Percentiles rank a stretch among this genome's conserved stretches.
Evolutionary conservation across 163 green algal genomes (phyloP).

Genomic region (Chloroidium sp.): DNA sequence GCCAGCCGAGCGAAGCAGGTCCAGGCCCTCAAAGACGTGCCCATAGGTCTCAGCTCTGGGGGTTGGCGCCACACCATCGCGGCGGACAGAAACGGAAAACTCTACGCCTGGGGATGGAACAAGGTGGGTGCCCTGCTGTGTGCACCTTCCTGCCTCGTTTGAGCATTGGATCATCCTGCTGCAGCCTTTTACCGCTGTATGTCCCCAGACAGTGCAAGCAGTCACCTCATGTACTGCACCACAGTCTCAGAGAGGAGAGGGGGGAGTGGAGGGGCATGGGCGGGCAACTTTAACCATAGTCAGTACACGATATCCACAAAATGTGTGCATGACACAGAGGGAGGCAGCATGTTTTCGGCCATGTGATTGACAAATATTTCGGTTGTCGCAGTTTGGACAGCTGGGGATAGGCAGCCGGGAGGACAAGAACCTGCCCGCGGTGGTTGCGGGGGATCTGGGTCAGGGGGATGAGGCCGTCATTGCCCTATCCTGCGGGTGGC

Average conservation of each 20-base stretch:
- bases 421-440: slow-evolving; percentile 31
- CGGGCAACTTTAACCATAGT: too few species aligned
- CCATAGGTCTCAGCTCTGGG: slow-evolving; percentile 45
- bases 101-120: slow-evolving; percentile 77
- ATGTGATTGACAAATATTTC: neutral
- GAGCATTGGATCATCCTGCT: neutral
- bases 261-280: neutral
- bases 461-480: slow-evolving; percentile 18
- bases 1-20: slow-evolving; percentile 28
- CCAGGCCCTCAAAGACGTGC: slow-evolving; percentile 20
- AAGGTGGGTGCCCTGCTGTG: slow-evolving; percentile 30
- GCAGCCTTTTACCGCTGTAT: neutral
- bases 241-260: neutral
- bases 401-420: slow-evolving; percentile 56
- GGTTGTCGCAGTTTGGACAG: slow-evolving; percentile 45
- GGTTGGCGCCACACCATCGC: slow-evolving; percentile 79
- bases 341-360: neutral
- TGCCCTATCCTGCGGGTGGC: slow-evolving; percentile 72
- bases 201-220: neutral
- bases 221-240: neutral
- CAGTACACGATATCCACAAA: neutral
- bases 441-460: slow-evolving; percentile 24
- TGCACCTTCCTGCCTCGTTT: neutral
- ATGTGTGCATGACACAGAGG: neutral
- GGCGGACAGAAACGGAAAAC: slow-evolving; percentile 36